These are phyloP conservation scores for Leccinum boreale DNA, from an alignment of 768 basidiomycete genomes.

Conservation along the genomic window DNA sequence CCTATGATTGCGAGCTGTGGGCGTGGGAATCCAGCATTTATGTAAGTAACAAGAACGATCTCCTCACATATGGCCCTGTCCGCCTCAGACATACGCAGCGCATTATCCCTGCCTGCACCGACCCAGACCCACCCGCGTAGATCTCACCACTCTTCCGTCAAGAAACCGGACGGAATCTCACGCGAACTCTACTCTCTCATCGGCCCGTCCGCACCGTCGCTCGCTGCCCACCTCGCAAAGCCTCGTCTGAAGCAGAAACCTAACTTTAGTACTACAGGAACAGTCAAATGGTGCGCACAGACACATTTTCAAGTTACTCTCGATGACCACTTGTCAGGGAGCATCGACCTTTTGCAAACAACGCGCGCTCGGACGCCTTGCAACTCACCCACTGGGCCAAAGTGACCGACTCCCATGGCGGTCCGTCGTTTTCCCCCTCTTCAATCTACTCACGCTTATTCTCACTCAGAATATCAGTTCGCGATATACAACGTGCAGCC, in stretches of 20 bases:
- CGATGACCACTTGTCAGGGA: conserved; percentile 53
- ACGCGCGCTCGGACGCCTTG: conserved; percentile 64
- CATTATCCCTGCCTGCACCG: conserved; percentile 56
- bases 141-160: conserved; percentile 32
- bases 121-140: conserved; percentile 45
- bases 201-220: conserved; percentile 86
- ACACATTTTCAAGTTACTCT: neutral
- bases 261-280: conserved; percentile 58
- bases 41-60: too few relatives aligned
- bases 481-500: conserved; percentile 76
- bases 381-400: conserved; percentile 84
- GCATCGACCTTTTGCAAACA: conserved; percentile 69
- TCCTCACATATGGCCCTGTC: conserved; percentile 52
- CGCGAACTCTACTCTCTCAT: conserved; percentile 93
- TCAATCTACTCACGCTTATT: neutral
- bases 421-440: conserved; percentile 36
- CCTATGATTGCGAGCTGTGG: too few relatives aligned
- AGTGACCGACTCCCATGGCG: conserved; percentile 50
- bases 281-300: conserved; percentile 63
- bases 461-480: conserved; percentile 66
- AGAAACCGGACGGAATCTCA: conserved; percentile 88
- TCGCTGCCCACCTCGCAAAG: conserved; percentile 76
- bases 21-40: too few relatives aligned
- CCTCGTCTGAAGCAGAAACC: conserved; percentile 87
- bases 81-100: conserved; percentile 81